phyloP scores from a whole-genome alignment of 2,329 filamentous ascomycete species.

The Cladobotryum mycophilum region DNA sequence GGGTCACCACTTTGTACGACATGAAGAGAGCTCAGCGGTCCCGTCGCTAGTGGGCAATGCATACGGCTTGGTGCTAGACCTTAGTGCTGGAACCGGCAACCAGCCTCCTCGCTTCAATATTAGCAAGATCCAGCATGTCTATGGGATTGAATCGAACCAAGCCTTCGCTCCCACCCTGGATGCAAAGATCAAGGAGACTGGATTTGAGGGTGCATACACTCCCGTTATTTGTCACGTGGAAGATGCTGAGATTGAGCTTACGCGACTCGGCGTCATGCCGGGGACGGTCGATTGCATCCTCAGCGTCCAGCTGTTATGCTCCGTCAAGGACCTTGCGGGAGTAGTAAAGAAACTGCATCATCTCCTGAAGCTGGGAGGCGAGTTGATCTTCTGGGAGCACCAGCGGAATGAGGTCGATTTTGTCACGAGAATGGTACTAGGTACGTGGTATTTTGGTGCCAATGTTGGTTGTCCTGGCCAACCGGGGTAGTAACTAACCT shows the following conservation, averaged over 20 bases:
- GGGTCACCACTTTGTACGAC: no score
- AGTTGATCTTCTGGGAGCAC: conserved; percentile 43
- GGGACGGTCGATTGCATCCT: conserved; percentile 34
- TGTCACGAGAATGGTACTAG: background rate
- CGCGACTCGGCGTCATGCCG: conserved; percentile 26
- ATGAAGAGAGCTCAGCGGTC: no score
- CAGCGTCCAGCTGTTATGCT: conserved; percentile 37
- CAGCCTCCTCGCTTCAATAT: conserved; percentile 34
- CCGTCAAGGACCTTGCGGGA: conserved; percentile 24
- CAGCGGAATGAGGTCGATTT: background rate
- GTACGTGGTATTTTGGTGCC: background rate
- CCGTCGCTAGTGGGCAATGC: no score
- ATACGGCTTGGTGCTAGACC: conserved; percentile 29
- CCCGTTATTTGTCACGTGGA: conserved; percentile 25
- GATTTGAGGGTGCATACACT: background rate
- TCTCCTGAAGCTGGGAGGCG: conserved; percentile 39
- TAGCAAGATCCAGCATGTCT: conserved; percentile 25
- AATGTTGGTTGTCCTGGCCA: no score
- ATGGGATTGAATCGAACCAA: background rate
- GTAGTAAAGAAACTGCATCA: conserved; percentile 30
- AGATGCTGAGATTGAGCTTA: conserved; percentile 29
- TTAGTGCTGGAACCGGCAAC: conserved; percentile 38
- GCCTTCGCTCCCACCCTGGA: background rate
- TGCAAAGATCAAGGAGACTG: background rate
- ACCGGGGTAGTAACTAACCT: no score